Conservation (phyloP, 1,284 basidiomycete species). For the Leccinum cinnamomeum region DNA sequence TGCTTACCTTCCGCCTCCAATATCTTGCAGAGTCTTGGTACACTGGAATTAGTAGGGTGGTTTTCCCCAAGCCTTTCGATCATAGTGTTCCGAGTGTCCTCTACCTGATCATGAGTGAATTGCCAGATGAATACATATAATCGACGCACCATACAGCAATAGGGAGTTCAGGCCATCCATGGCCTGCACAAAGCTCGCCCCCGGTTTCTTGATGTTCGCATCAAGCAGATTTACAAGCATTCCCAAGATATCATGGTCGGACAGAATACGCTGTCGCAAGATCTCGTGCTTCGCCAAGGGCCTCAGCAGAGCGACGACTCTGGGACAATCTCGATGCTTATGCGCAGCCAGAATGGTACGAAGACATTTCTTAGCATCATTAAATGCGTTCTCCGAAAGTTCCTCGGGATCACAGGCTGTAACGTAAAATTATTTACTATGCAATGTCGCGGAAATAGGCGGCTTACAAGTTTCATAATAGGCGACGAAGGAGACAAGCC, state of each 20-base stretch:
- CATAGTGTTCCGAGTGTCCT: slow-evolving; percentile 7
- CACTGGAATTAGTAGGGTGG: neutral
- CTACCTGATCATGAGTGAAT: slow-evolving; percentile 11
- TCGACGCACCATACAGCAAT: slow-evolving; percentile 11
- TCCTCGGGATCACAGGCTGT: slow-evolving; percentile 14
- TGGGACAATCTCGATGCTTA: slow-evolving; percentile 21
- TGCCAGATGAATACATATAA: neutral
- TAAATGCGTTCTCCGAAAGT: slow-evolving; percentile 3
- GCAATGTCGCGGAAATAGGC: too few species aligned
- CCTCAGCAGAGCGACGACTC: slow-evolving; percentile 28
- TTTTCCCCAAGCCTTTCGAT: slow-evolving; percentile 14
- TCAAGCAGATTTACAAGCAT: slow-evolving; percentile 23
- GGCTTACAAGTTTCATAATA: slow-evolving; percentile 30
- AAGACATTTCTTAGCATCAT: slow-evolving; percentile 13
- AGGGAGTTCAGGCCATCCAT: slow-evolving; percentile 28
- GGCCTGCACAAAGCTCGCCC: slow-evolving; percentile 19
- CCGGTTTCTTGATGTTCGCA: neutral
- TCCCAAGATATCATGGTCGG: slow-evolving; percentile 12
- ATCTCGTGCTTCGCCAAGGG: slow-evolving; percentile 19
- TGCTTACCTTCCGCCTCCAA: too few species aligned
- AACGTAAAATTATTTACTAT: neutral
- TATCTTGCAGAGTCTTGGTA: too few species aligned
- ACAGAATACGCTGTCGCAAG: slow-evolving; percentile 20
- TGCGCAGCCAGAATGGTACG: slow-evolving; percentile 10
- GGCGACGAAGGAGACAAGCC: slow-evolving; percentile 26